Evolutionary conservation across 345 rosid species (phyloP).

Genomic region (Lenwebbia sp.): DNA sequence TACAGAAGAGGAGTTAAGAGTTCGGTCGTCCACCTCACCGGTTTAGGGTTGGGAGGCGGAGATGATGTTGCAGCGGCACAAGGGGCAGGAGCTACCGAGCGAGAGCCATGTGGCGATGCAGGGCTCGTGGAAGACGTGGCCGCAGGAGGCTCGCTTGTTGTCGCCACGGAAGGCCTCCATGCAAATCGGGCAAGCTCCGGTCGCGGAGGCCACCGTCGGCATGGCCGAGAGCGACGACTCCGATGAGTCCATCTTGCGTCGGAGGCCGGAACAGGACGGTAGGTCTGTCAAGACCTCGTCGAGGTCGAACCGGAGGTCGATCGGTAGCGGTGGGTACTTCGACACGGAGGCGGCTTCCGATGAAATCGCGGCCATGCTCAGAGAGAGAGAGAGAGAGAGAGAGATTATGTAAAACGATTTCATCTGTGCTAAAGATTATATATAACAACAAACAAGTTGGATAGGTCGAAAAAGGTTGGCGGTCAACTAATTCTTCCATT

Average conservation of each 20-base stretch:
- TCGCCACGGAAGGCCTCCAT: constrained; percentile 2
- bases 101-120: constrained; percentile 18
- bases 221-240: neutral
- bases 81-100: constrained; percentile 6
- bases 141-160: constrained; percentile 6
- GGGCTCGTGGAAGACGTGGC: constrained; percentile 12
- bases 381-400: neutral
- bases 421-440: neutral
- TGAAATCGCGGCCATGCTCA: neutral
- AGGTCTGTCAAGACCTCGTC: neutral
- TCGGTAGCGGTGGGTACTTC: neutral
- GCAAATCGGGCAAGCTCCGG: constrained; percentile 5
- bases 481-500: neutral
- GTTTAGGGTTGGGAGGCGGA: neutral
- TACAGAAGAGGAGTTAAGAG: neutral
- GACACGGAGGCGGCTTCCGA: neutral
- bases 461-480: neutral
- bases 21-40: neutral
- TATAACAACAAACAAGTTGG: neutral
- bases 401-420: neutral
- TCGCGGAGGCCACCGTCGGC: neutral
- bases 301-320: neutral
- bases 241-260: neutral
- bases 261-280: neutral
- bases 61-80: constrained; percentile 10